Percentiles rank a stretch among this genome's conserved stretches.
phyloP scores from a whole-genome alignment of 441 rosid species.

The Lepidium campestre region DNA sequence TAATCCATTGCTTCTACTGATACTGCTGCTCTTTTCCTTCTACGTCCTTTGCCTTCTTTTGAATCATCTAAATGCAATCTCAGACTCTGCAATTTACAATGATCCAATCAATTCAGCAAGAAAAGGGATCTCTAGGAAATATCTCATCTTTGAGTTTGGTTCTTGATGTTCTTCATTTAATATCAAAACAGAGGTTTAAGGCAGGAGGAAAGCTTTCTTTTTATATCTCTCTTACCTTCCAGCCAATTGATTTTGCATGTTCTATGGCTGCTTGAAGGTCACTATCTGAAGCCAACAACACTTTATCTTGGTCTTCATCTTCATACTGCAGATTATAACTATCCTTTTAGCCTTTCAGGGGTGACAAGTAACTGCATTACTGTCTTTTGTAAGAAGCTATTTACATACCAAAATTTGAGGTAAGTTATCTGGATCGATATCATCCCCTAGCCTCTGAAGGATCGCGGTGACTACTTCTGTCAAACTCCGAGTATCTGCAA shows the following conservation, averaged over 20 bases:
- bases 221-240: constrained; percentile 53
- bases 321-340: constrained; percentile 55
- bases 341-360: constrained; percentile 12
- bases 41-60: constrained; percentile 28
- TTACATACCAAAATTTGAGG: constrained; percentile 77
- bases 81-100: constrained; percentile 64
- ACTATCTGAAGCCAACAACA: constrained; percentile 73
- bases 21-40: constrained; percentile 34
- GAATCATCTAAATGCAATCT: constrained; percentile 82
- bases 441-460: constrained; percentile 82
- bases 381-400: neutral
- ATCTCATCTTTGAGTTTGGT: neutral
- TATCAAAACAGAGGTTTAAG: neutral
- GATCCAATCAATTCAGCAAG: neutral
- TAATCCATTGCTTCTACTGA: constrained; percentile 57
- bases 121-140: neutral
- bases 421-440: constrained; percentile 67
- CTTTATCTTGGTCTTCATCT: constrained; percentile 94
- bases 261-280: constrained; percentile 85
- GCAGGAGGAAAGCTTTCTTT: neutral
- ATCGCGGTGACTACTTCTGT: constrained; percentile 76
- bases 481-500: constrained; percentile 61
- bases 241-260: constrained; percentile 75
- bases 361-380: neutral
- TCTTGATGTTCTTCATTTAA: neutral